Evolutionary conservation across 345 rosid species (phyloP).

Genomic region (Eucalyptus pauciflora): DNA sequence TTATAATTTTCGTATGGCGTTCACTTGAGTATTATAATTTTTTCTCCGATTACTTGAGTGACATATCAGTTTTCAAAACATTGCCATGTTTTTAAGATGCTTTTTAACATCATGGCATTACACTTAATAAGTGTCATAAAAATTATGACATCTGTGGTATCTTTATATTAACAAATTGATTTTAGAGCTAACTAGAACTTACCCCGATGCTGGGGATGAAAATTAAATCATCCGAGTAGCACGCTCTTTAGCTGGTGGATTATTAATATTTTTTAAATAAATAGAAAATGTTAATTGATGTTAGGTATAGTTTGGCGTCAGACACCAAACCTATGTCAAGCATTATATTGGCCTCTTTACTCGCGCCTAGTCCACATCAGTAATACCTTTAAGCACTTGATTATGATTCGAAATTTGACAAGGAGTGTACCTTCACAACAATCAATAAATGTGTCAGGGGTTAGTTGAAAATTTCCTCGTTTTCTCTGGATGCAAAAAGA

Average conservation of each 20-base stretch:
- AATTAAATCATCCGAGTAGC: no score
- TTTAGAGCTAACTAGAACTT: no score
- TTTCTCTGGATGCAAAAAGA: background rate
- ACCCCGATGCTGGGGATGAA: background rate
- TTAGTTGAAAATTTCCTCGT: background rate
- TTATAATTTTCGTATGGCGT: fast-evolving
- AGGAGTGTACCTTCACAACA: background rate
- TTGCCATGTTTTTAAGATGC: no score
- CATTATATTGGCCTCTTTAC: background rate
- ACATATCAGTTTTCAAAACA: no score
- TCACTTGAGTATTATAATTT: background rate
- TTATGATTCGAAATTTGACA: background rate
- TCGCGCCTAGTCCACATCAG: background rate
- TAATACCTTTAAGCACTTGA: background rate
- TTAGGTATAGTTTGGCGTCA: background rate
- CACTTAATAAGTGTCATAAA: no score
- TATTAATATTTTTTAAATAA: no score
- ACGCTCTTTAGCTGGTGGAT: background rate
- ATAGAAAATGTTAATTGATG: background rate
- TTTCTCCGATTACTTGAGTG: background rate
- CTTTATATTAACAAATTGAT: background rate
- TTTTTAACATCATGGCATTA: no score
- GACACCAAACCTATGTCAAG: background rate
- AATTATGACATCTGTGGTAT: no score
- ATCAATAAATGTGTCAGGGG: background rate